Conservation (phyloP, 2,329 filamentous ascomycete genomes). For the Apiospora malaysiana region DNA sequence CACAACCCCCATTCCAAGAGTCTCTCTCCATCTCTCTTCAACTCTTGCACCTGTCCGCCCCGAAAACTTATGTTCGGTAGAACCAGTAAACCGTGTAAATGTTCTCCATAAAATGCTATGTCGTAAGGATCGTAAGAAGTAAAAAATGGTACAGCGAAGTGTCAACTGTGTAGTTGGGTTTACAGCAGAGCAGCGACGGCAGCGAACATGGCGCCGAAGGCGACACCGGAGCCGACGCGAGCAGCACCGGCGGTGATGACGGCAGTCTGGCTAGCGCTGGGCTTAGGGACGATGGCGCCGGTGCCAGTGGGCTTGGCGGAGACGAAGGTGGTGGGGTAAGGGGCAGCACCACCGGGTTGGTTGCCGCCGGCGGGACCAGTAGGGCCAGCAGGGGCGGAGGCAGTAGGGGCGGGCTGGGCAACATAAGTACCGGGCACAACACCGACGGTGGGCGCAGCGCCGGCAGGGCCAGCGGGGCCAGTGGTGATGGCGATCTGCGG, state of each 20-base stretch:
- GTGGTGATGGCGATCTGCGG: conserved; percentile 47
- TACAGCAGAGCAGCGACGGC: conserved; percentile 39
- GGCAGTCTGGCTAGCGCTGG: conserved; percentile 28
- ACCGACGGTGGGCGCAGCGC: conserved; percentile 42
- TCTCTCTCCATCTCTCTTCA: not conserved
- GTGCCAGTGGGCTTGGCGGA: conserved; percentile 46
- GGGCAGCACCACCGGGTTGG: conserved; percentile 31
- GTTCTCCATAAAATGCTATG: conserved; percentile 16
- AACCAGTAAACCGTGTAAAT: conserved; percentile 19
- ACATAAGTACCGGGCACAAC: conserved; percentile 33
- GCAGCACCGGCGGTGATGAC: conserved; percentile 42
- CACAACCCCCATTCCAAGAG: not conserved
- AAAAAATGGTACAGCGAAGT: conserved; percentile 28
- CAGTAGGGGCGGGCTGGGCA: conserved; percentile 38
- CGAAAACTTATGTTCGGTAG: conserved; percentile 9
- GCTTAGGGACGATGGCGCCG: conserved; percentile 35
- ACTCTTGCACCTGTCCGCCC: not conserved
- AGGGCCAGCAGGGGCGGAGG: conserved; percentile 41
- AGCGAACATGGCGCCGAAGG: conserved; percentile 52
- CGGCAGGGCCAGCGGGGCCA: conserved; percentile 44
- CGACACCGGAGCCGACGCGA: conserved; percentile 49
- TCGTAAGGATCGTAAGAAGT: conserved; percentile 67
- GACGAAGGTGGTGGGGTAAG: conserved; percentile 43
- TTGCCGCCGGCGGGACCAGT: conserved; percentile 32
- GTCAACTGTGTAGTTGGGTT: not conserved